Base-by-base conservation (phyloP, 2,329 filamentous ascomycete species). In the Epichloe sibirici region DNA sequence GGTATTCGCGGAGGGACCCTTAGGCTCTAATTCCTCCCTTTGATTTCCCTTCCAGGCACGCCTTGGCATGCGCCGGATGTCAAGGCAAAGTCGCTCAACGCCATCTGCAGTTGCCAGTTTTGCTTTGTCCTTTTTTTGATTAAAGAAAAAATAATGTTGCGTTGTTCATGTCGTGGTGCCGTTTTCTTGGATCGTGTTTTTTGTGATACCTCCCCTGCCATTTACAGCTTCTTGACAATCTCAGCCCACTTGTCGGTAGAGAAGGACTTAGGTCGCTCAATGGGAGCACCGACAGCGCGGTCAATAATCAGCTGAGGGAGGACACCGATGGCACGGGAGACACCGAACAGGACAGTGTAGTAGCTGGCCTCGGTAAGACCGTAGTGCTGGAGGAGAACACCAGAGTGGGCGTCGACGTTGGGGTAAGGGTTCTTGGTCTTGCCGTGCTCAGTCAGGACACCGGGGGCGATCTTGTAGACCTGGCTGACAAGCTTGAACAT, bases 401-500 rank as follows among this genome's bases (percentile, higher is more conserved):
- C 93, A 35, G 90, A 96, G 86, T 97, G 93, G 67, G 91, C 90
- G 69, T 97, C 91, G 67, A 97, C 90, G 79, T 97, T 97, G 74
- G 93, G 93, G 82, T 81, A 97, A 62, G 91, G 91, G 87, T 97
- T 96, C 88, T 97, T 97, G 81, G 91, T 97, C 88, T 98, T 98
- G 78, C 93, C 93, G 79, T 98, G 93, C 85, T 98, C 90, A 61
- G 93, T 98, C 71, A 98, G 81, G 65, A 98, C 93, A 67, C 86
- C 87, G 60, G 93, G 93, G 59, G 93, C 93, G 66, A 98, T 97
- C 88, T 98, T 98, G 88, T 97, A 98, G 64, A 98, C 93, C 79
- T 98, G 93, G 82, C 88, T 94, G 77, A 98, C 93, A 63, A 98
- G 88, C 83, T 98, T 90, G 88, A 96, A 98, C 90, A 98, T 94